phyloP scores from a whole-genome alignment of 2,329 filamentous ascomycete genomes.

The Fusarium falciforme region DNA sequence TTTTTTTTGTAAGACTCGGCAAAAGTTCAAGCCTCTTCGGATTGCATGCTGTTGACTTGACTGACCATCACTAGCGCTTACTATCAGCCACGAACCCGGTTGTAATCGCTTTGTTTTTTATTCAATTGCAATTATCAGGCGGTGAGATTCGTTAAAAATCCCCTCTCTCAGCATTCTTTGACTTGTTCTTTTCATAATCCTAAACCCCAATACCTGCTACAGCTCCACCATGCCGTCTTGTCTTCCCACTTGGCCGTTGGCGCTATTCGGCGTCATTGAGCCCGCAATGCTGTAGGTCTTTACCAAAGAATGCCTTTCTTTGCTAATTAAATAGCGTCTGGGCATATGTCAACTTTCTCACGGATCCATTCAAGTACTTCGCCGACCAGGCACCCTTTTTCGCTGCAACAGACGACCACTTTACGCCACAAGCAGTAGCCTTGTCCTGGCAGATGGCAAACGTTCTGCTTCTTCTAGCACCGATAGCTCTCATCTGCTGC shows the following conservation, averaged over 20 bases:
- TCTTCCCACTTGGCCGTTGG: not conserved
- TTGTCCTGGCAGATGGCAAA: constrained; percentile 9
- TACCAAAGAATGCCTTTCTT: not conserved
- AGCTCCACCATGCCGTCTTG: not conserved
- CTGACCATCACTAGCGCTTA: not conserved
- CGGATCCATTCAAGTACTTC: constrained; percentile 2
- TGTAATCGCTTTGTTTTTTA: not conserved
- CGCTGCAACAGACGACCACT: not conserved
- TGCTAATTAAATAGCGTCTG: not conserved
- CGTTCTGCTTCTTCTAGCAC: not conserved
- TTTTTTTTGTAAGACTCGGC: not conserved
- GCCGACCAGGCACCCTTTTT: not conserved
- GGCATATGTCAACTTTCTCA: constrained; percentile 4
- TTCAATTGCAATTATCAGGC: not conserved
- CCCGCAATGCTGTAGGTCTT: not conserved
- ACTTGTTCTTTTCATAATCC: not conserved
- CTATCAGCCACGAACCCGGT: not conserved
- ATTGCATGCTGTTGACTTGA: not conserved
- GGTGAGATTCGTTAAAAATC: not conserved
- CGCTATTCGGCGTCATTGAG: not conserved
- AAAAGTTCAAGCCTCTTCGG: not conserved
- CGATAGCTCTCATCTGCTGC: constrained; percentile 7
- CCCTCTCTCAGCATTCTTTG: not conserved
- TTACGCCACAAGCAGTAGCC: constrained; percentile 2
- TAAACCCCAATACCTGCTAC: not conserved